These are phyloP conservation scores for Patellaria atrata DNA, from an alignment of 495 filamentous ascomycete species.

Conservation along the genomic window DNA sequence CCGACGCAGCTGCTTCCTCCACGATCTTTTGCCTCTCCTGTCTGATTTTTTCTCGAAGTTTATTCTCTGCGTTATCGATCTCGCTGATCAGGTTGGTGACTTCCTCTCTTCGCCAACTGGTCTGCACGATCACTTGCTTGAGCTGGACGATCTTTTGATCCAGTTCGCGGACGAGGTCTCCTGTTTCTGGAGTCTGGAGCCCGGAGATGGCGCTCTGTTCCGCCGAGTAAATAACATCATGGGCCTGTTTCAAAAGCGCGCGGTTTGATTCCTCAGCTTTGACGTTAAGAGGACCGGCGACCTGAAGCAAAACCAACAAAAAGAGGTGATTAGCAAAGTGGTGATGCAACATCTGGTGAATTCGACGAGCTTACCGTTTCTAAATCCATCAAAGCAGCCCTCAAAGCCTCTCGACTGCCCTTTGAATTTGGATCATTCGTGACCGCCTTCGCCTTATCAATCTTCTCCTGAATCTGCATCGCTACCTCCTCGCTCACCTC, in stretches of 20 bases:
- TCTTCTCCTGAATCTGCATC: too few species aligned
- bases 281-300: not conserved
- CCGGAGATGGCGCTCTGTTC: not conserved
- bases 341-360: too few species aligned
- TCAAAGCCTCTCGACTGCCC: too few species aligned
- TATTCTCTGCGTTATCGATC: not conserved
- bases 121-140: not conserved
- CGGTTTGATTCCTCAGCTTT: not conserved
- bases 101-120: not conserved
- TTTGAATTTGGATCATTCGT: too few species aligned
- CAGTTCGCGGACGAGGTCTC: not conserved
- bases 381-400: too few species aligned
- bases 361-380: too few species aligned
- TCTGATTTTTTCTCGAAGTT: not conserved
- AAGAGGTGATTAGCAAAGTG: too few species aligned
- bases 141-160: not conserved
- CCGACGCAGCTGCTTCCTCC: not conserved
- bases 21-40: not conserved
- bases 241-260: slow-evolving; percentile 1
- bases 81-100: not conserved
- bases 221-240: not conserved
- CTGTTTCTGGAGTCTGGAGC: not conserved
- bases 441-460: too few species aligned
- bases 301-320: too few species aligned
- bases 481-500: too few species aligned